Evolutionary conservation across 1,139 yeast genomes (phyloP), one percentile per base, ranked within the genome.

Genomic region (Saccharomyces hybrid): DNA sequence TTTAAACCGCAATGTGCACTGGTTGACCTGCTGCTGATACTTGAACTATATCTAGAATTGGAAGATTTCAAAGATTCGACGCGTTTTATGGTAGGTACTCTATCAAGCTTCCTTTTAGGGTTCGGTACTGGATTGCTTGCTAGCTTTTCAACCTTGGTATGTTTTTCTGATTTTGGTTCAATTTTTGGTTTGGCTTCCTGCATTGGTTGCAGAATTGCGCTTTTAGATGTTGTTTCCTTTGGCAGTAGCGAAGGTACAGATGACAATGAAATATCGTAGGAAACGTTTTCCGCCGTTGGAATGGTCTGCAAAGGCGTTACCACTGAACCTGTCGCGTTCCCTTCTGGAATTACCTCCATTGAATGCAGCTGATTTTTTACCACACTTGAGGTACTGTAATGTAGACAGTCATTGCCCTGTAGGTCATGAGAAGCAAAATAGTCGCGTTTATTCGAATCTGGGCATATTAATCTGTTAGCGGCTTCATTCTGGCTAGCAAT

Each of bases 221-320:
- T 31, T 31, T 13, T 38, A 19, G 44, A 42, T 19, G 31, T 26
- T 13, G n/a, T 5, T 46, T 8, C 16, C 34, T n/a, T 48, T 26
- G 25, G 16, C 5, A 13, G 4, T 38, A 38, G 3, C 25, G 60
- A 50, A n/a, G 62, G 50, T 38, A 6, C 44, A 1, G 50, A 46
- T 14, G 51, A 42, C 2, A 29, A 7, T 5, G 62, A 50, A 31
- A 67, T 65, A 29, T 62, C 61, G 50, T 60, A 64, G 1, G 70
- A 67, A 25, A 63, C 53, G 42, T 66, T 64, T 32, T 63, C 68
- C 1, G 69, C 67, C 0, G 67, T 63, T 31, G 66, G 63, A 6
- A 64, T 58, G 1, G 67, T 59, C 19, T 55, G 58, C 23, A 57
- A 55, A n/a, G 48, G 56, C 2, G 60, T 55, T 6, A 59, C 56